These are phyloP conservation scores for Fraxinus baroniana DNA, from an alignment of 305 asterid species.

Conservation along the genomic window DNA sequence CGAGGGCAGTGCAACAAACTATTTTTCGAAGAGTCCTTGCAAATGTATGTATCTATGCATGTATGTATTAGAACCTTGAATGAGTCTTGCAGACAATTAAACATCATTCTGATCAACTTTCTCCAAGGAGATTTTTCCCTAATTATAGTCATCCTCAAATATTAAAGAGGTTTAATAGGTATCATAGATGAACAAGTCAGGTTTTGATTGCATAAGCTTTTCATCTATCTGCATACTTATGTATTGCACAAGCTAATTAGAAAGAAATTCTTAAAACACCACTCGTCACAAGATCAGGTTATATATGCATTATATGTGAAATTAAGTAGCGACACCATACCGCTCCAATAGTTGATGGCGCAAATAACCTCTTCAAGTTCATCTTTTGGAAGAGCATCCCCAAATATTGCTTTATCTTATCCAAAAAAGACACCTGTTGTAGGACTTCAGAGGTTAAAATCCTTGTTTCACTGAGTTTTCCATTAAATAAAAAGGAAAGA, in stretches of 20 bases:
- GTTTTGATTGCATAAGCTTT: background rate
- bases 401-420: conserved; percentile 35
- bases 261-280: background rate
- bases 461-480: background rate
- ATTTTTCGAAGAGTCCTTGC: background rate
- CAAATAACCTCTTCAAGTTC: conserved; percentile 71
- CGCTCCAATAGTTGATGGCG: conserved; percentile 89
- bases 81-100: background rate
- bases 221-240: background rate
- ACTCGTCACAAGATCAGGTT: background rate
- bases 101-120: background rate
- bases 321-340: conserved; percentile 39
- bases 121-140: background rate
- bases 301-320: conserved; percentile 1
- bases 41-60: background rate
- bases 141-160: background rate
- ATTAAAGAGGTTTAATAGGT: background rate
- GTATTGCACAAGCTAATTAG: background rate
- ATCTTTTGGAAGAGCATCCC: conserved; percentile 40
- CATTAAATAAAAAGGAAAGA: background rate
- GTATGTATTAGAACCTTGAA: background rate
- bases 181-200: background rate
- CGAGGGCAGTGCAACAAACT: background rate
- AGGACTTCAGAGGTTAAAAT: conserved; percentile 16
- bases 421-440: conserved; percentile 43